Evolutionary conservation across 75 land plant species (phyloP).

Genomic region (Pseudotsuga menziesii): DNA sequence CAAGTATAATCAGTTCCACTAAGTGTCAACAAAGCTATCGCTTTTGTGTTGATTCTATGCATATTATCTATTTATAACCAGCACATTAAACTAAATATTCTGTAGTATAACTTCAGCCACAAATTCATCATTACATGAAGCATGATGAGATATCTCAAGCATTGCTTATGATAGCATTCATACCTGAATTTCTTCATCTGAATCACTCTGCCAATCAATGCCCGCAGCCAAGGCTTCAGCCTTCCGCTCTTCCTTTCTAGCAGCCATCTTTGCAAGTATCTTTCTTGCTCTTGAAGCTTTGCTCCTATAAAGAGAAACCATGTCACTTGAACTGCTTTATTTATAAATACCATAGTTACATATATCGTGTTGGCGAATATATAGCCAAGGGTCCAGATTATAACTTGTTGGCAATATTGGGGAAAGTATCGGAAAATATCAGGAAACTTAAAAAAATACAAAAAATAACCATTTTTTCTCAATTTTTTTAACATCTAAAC

Average conservation of each 20-base stretch:
- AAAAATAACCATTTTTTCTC: no score
- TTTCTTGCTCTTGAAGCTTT: constrained; percentile 76
- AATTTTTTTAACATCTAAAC: no score
- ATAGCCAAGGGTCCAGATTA: not conserved
- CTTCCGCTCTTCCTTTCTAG: constrained; percentile 56
- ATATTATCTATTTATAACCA: not conserved
- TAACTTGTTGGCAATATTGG: not conserved
- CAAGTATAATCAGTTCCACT: not conserved
- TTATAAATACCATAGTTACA: not conserved
- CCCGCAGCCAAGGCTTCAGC: constrained; percentile 78
- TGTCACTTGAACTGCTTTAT: not conserved
- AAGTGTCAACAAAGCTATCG: not conserved
- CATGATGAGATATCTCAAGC: not conserved
- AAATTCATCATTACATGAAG: not conserved
- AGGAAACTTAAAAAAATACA: no score
- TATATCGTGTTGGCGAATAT: no score
- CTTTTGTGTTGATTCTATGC: not conserved
- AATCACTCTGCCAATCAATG: constrained; percentile 76
- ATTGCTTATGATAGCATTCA: not conserved
- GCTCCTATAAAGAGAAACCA: constrained; percentile 21
- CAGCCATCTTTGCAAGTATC: constrained; percentile 42
- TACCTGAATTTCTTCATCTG: constrained; percentile 49
- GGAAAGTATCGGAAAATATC: no score
- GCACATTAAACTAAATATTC: not conserved
- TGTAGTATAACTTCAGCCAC: not conserved